phyloP scores from a whole-genome alignment of 495 filamentous ascomycete species.

The Tuber aestivum region DNA sequence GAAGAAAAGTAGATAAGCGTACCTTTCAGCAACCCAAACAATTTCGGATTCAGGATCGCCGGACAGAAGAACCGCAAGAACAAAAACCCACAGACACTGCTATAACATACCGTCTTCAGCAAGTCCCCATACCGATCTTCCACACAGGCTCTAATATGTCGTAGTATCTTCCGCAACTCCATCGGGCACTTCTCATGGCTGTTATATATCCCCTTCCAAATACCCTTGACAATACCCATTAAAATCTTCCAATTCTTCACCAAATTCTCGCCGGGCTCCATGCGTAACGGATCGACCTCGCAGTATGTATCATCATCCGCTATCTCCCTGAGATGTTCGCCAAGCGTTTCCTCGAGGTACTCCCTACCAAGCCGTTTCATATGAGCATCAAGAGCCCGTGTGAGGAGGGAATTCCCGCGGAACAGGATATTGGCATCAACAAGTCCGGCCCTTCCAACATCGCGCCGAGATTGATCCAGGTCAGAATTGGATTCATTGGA shows the following conservation, averaged over 20 bases:
- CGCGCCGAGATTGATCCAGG: conserved; percentile 46
- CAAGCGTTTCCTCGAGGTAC: conserved; percentile 81
- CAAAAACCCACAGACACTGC: conserved; percentile 91
- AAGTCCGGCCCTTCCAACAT: conserved; percentile 58
- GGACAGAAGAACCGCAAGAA: conserved; percentile 96
- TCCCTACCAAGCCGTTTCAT: conserved; percentile 93
- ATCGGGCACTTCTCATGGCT: conserved; percentile 70
- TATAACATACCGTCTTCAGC: conserved; percentile 84
- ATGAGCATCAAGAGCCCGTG: conserved; percentile 86
- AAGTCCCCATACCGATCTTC: conserved; percentile 98
- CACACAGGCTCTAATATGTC: conserved; percentile 87
- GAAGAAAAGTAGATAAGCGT: conserved; percentile 25
- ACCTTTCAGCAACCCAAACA: conserved; percentile 88
- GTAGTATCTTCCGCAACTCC: conserved; percentile 79
- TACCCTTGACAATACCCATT: conserved; percentile 65
- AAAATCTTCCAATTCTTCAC: conserved; percentile 78
- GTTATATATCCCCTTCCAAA: conserved; percentile 76
- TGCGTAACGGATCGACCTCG: conserved; percentile 82
- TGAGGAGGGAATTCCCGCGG: conserved; percentile 88
- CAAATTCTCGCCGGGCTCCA: conserved; percentile 66
- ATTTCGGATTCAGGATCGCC: conserved; percentile 89
- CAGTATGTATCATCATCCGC: conserved; percentile 84
- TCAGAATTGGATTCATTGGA: conserved; percentile 34
- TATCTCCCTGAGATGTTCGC: conserved; percentile 78
- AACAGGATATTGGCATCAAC: conserved; percentile 93